Base-by-base conservation (phyloP, 2,329 filamentous ascomycete genomes). In the Fusarium staphyleae region DNA sequence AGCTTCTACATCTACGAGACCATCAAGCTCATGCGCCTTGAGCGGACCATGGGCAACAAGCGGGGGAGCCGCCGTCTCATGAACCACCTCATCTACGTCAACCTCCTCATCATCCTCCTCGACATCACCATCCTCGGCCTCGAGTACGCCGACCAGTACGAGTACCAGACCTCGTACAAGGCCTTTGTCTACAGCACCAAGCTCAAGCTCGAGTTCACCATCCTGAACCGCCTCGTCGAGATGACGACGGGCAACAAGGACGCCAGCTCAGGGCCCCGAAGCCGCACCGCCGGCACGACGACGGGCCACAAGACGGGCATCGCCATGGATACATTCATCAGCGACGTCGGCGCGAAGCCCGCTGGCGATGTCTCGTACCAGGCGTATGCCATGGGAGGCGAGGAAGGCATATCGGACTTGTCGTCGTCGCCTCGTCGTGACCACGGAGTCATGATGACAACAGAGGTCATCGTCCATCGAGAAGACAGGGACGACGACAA, bases 1-100 rank as follows among this genome's bases (percentile, higher is more conserved):
- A 72, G 72, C 1, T 69, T 82, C 15, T 85, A 83, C 65, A 82
- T 85, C 49, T 72, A 70, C 66, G 80, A 84, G 57, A 81, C 82
- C 0, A 67, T 79, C 51, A 77, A 74, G 28, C 75, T 83, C 49
- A 71, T 84, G 45, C 75, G 74, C 7, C 60, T 77, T 9, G 75
- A 81, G 52, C 72, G 73, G 2, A 57, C 58, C 11, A 60, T 69
- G 50, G 57, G 63, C 5, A 63, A 66, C 50, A 56, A 53, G 24
- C 51, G 55, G 2, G 57, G 56, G 3, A 65, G 58, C 9, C 56
- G 66, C 18, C 65, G 65, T 1, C 58, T 69, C 1, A 67, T 69
- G 65, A 66, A 69, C 53, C 77, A 80, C 55, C 70, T 81, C 4
- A 70, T 81, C 19, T 72, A 71, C 19, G 74, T 80, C 48, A 81